Base-by-base conservation (phyloP, 2,329 filamentous ascomycete genomes). In the Clarireedia paspali region DNA sequence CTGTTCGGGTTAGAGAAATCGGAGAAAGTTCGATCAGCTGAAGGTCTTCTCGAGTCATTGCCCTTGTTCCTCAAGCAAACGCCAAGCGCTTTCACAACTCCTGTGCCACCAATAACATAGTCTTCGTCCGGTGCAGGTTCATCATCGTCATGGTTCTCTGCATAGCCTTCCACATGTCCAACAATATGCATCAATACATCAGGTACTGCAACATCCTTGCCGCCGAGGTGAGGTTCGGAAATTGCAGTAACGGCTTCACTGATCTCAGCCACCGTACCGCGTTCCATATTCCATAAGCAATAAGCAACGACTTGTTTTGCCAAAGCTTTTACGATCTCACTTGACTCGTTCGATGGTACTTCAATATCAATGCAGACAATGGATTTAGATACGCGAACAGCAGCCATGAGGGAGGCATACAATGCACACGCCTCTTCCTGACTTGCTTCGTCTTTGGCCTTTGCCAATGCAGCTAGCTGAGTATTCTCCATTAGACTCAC, bases 301-400 rank as follows among this genome's bases (percentile, higher is more conserved):
- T 96, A 96, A 0, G 90, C 92, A 45, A 96, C 86, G n/a, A 96
- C 88, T 70, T 96, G 91, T 67, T 92, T 95, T 0, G 91, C 91
- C 63, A 96, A 78, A 3, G 91, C 91, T 71, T 91, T 95, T 65
- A 96, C 88, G 24, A 96, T 82, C 69, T 96, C 94, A 54, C 88
- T 89, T n/a, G 87, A 88, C 55, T 89, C 84, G 23, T 84, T 77
- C 34, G 80, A 84, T 0, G 92, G 94, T 2, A 95, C 85, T 64
- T 97, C 91, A 57, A 97, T 89, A 68, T 97, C 94, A 58, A 99
- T 81, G 57, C 90, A 92, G 30, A 97, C 84, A 34, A 99, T 80
- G 14, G 87, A 88, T 50, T 83, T 81, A 1, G 91, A 96, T 0
- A 96, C 81, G 53, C 91, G 84, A 1, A 90, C 87, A 0, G 92